Conservation (phyloP, 2,329 filamentous ascomycete species). For the Fusarium papillatum region DNA sequence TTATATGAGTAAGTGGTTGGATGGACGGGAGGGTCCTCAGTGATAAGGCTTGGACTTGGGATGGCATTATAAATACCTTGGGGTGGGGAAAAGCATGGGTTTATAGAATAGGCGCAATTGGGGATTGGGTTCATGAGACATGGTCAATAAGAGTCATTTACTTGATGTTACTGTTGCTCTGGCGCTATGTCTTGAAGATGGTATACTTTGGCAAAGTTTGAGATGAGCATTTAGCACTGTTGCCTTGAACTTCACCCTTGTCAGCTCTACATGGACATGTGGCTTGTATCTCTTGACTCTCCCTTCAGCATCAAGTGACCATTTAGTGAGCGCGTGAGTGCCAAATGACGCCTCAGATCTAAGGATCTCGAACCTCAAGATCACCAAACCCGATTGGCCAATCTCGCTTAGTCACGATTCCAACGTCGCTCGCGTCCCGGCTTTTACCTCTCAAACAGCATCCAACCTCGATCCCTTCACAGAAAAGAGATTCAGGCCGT, state of each 20-base stretch:
- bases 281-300: neutral
- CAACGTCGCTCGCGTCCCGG: conserved; percentile 13
- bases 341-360: conserved; percentile 27
- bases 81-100: conserved; percentile 26
- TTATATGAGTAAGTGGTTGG: conserved; percentile 80
- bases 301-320: neutral
- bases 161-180: neutral
- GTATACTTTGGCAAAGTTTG: neutral
- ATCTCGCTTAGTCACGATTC: conserved; percentile 37
- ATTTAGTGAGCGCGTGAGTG: neutral
- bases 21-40: conserved; percentile 54
- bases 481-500: conserved; percentile 16
- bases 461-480: neutral
- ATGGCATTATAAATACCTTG: conserved; percentile 29
- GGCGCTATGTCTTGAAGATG: neutral
- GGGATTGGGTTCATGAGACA: conserved; percentile 30
- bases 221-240: neutral
- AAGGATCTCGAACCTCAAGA: conserved; percentile 15
- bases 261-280: neutral
- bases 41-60: conserved; percentile 13
- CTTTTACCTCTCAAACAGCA: neutral
- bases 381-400: conserved; percentile 32
- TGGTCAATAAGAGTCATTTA: conserved; percentile 1
- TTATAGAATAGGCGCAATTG: conserved; percentile 39
- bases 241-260: neutral